A percentile compares a stretch with the other conserved stretches of the same genome.
Evolutionary conservation across 805 yeast species (phyloP).

Genomic region (Myxozyma mucilagina): DNA sequence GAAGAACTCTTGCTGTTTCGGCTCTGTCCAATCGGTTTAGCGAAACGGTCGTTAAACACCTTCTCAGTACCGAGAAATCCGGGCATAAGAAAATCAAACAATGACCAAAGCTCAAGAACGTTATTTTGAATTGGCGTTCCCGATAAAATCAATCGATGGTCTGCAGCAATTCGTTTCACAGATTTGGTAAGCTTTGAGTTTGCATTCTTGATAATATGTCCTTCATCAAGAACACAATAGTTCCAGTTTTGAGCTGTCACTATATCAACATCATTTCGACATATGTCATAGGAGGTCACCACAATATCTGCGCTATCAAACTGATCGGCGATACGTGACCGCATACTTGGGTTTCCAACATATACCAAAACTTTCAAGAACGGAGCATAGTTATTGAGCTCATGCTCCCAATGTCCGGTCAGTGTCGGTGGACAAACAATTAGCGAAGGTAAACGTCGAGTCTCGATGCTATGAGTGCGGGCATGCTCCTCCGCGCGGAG

Average conservation of each 20-base stretch:
- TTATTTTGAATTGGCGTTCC: conserved; percentile 99
- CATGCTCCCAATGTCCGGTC: conserved; percentile 99
- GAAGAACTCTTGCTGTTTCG: conserved; percentile 80
- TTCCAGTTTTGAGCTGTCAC: conserved; percentile 68
- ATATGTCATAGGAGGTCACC: conserved; percentile 94
- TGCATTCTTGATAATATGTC: conserved; percentile 94
- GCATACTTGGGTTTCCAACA: conserved; percentile 85
- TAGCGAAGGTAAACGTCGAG: conserved; percentile 75
- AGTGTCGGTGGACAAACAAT: conserved; percentile 95
- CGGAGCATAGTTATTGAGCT: conserved; percentile 85
- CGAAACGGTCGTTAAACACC: conserved; percentile 88
- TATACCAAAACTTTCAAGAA: conserved; percentile 78
- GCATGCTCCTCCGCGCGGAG: conserved; percentile 70
- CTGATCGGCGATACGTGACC: conserved; percentile 56
- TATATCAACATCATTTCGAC: conserved; percentile 80
- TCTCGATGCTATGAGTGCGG: conserved; percentile 61
- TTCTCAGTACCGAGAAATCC: conserved; percentile 96
- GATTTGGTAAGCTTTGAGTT: conserved; percentile 84
- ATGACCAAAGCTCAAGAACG: conserved; percentile 94
- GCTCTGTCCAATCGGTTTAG: conserved; percentile 96
- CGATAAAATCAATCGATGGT: conserved; percentile 85
- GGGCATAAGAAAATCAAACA: conserved; percentile 97
- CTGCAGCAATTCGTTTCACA: conserved; percentile 78
- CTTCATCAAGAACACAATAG: conserved; percentile 95
- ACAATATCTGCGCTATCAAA: conserved; percentile 72